Conservation (phyloP, 116 monocot species). For the Dioscorea cayenensis region DNA sequence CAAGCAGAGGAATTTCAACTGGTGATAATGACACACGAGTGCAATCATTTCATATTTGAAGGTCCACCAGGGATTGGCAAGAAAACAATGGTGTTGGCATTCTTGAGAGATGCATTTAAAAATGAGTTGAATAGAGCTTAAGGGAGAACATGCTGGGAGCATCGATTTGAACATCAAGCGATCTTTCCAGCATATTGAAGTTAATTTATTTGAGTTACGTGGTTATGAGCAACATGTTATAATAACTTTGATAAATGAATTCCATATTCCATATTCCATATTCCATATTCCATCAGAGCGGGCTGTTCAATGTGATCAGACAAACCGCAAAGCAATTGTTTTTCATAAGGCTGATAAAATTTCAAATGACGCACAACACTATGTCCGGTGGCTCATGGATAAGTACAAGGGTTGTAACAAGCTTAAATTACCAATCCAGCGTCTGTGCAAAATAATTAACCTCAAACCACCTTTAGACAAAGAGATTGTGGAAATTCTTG, state of each 20-base stretch:
- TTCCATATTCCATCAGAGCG: constrained; percentile 3
- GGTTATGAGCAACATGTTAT: constrained; percentile 42
- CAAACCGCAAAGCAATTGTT: constrained; percentile 27
- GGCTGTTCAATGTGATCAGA: constrained; percentile 3
- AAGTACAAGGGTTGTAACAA: constrained; percentile 32
- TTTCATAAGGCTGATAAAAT: constrained; percentile 39
- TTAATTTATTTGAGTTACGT: constrained; percentile 27
- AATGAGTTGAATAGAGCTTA: constrained; percentile 30
- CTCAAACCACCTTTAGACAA: constrained; percentile 25
- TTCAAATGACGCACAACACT: constrained; percentile 37
- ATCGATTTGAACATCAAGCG: constrained; percentile 23
- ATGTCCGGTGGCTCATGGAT: constrained; percentile 37
- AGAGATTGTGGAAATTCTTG: constrained; percentile 40
- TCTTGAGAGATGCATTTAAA: constrained; percentile 21
- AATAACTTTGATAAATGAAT: constrained; percentile 29
- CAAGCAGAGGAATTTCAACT: constrained; percentile 19
- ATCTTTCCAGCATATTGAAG: constrained; percentile 36
- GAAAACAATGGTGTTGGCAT: constrained; percentile 32
- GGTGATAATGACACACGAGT: constrained; percentile 18
- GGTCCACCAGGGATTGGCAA: constrained; percentile 43
- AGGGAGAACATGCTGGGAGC: constrained; percentile 25
- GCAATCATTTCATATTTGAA: constrained; percentile 39
- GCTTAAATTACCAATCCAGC: constrained; percentile 15
- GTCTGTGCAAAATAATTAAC: constrained; percentile 27
- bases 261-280: no score